Evolutionary conservation across 2,329 filamentous ascomycete genomes (phyloP), one percentile per base, ranked within the genome.

Genomic region (Colletotrichum caudatum): DNA sequence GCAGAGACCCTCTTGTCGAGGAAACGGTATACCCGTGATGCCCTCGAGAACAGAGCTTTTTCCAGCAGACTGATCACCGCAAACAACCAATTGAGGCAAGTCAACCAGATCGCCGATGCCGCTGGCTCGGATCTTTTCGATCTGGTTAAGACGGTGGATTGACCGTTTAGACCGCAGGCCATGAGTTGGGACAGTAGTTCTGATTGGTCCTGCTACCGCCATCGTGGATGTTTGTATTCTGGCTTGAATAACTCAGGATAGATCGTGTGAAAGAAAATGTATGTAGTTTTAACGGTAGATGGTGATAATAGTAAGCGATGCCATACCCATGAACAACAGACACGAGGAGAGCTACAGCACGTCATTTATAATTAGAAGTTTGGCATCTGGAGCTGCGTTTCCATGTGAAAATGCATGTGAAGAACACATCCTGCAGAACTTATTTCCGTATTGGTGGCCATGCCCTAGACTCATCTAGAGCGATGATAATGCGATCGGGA

Each of bases 21-120:
- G 87, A 64, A 90, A 90, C 0, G 83, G 81, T 1, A 90, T 83
- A 8, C 85, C 83, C 0, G 87, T 87, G 26, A 91, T 84, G 0
- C 86, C 86, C 72, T 90, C 87, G 0, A 91, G 80, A 0, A 89
- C 85, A 0, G 87, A 89, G 56, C 85, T 88, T 74, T 91, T 91
- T 1, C 87, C 88, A 2, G 84, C 82, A 0, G 84, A 86, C 73
- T 89, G 86, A 64, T 88, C 84, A 7, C 88, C 87, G 64, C 83
- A 87, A n/a, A 89, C 86, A 3, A 89, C 82, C n/a, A 87, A 74
- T 66, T 86, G 83, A 1, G 85, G 85, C 0, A 86, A 75, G 14
- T 80, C 78, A 20, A 83, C 74, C 35, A 79, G 80, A 8, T 78
- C 77, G 39, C 78, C 78, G 53, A 83, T 74, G 1, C 81, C 80